These are phyloP conservation scores for Fusarium sp. DNA, from an alignment of 2,329 filamentous ascomycete species.

Conservation along the genomic window DNA sequence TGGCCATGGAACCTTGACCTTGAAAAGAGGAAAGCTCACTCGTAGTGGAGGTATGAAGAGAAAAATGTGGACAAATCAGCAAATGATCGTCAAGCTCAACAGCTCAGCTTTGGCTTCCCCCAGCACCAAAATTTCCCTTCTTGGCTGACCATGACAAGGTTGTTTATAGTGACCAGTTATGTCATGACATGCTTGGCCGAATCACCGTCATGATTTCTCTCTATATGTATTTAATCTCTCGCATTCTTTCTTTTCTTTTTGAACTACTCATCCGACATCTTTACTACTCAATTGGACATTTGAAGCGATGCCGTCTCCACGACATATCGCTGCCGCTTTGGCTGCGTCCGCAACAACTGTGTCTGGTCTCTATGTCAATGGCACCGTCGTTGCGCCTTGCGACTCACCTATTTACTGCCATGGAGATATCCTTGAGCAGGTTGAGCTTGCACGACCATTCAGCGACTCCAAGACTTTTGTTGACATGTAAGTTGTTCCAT, in stretches of 20 bases:
- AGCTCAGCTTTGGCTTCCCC: not conserved
- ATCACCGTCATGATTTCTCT: conserved; percentile 3
- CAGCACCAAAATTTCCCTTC: conserved; percentile 25
- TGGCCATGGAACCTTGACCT: conserved; percentile 25
- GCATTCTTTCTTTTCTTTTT: conserved; percentile 1
- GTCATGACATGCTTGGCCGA: conserved; percentile 36
- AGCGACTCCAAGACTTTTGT: conserved; percentile 78
- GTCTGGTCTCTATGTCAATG: conserved; percentile 69
- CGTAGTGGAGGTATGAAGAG: too few relatives aligned
- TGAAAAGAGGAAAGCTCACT: not conserved
- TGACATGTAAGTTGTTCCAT: conserved; percentile 66
- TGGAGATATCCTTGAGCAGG: conserved; percentile 71
- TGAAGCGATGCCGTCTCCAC: conserved; percentile 46
- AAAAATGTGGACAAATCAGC: not conserved
- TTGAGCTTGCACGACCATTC: conserved; percentile 74
- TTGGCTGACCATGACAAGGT: conserved; percentile 25
- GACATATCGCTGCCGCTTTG: conserved; percentile 46
- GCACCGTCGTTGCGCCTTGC: conserved; percentile 72
- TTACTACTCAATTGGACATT: conserved; percentile 9
- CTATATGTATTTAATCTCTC: conserved; percentile 17
- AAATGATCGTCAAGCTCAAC: conserved; percentile 33
- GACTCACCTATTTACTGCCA: conserved; percentile 77
- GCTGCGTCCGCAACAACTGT: conserved; percentile 48
- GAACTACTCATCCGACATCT: not conserved
- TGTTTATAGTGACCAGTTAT: conserved; percentile 28